Evolutionary conservation across 2,329 filamentous ascomycete genomes (phyloP).

Genomic region (Blumeria hordei): DNA sequence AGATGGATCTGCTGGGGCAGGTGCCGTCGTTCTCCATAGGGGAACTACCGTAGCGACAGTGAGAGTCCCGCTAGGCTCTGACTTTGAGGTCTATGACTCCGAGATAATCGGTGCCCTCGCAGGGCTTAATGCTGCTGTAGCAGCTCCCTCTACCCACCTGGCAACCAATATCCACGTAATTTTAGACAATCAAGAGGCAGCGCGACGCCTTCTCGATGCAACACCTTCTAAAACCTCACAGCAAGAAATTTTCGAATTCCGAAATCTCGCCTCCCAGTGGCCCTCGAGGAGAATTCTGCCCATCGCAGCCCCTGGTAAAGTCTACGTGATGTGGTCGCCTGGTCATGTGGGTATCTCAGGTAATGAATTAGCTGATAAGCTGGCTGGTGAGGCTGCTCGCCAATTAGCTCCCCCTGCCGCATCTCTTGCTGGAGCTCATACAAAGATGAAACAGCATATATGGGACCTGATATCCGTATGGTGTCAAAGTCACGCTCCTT

Average conservation of each 20-base stretch:
- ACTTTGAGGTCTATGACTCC: neutral
- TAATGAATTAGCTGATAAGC: slow-evolving; percentile 1
- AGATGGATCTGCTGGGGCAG: neutral
- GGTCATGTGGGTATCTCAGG: neutral
- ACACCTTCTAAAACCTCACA: neutral
- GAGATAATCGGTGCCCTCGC: neutral
- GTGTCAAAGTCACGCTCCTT: neutral
- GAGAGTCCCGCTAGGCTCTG: neutral
- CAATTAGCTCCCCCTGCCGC: neutral
- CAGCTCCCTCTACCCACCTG: neutral
- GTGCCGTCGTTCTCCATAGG: neutral
- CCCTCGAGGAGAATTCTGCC: neutral
- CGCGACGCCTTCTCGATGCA: slow-evolving; percentile 1
- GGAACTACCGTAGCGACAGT: neutral
- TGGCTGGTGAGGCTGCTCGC: neutral
- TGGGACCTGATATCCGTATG: neutral
- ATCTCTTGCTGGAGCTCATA: neutral
- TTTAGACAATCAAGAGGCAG: slow-evolving; percentile 1
- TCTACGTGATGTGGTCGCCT: neutral
- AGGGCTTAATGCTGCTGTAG: slow-evolving; percentile 1
- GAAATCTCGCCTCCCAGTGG: slow-evolving; percentile 1
- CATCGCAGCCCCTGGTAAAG: neutral
- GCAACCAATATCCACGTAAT: neutral
- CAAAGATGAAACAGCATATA: slow-evolving; percentile 1
- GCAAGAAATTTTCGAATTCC: slow-evolving; percentile 1